Evolutionary conservation across 495 filamentous ascomycete species (phyloP).

Genomic region (Xylaria castorea): DNA sequence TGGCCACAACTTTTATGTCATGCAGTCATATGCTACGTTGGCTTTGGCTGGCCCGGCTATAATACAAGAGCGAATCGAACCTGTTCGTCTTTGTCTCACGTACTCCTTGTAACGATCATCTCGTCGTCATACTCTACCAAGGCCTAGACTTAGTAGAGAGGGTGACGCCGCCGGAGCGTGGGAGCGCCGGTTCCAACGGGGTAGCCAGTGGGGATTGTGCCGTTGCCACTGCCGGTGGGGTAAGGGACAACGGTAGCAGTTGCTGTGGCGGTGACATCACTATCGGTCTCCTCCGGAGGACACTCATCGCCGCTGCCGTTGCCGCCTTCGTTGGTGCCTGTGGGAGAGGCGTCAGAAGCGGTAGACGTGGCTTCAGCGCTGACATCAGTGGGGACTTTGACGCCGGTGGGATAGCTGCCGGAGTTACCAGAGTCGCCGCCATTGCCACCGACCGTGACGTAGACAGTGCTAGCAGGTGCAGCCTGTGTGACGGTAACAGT

Average conservation of each 20-base stretch:
- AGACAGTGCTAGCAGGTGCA: constrained; percentile 46
- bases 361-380: constrained; percentile 23
- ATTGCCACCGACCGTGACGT: constrained; percentile 43
- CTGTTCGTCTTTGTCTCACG: not conserved
- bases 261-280: constrained; percentile 37
- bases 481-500: constrained; percentile 49
- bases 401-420: constrained; percentile 6
- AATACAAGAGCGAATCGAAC: constrained; percentile 26
- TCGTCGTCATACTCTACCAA: not conserved
- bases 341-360: constrained; percentile 19
- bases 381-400: constrained; percentile 25
- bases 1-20: constrained; percentile 22
- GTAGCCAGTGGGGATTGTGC: constrained; percentile 29
- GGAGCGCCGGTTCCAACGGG: constrained; percentile 21
- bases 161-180: not conserved
- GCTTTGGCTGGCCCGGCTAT: constrained; percentile 8
- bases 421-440: not conserved
- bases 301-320: constrained; percentile 35
- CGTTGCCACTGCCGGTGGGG: constrained; percentile 42
- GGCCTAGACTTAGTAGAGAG: constrained; percentile 17
- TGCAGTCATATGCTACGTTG: constrained; percentile 14
- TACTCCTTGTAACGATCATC: not conserved
- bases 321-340: constrained; percentile 28
- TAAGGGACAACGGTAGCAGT: constrained; percentile 41
- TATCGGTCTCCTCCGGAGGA: constrained; percentile 41